A percentile compares a stretch with the other conserved stretches of the same genome.
phyloP scores from a whole-genome alignment of 768 basidiomycete genomes.

The Nidula microcarpa region DNA sequence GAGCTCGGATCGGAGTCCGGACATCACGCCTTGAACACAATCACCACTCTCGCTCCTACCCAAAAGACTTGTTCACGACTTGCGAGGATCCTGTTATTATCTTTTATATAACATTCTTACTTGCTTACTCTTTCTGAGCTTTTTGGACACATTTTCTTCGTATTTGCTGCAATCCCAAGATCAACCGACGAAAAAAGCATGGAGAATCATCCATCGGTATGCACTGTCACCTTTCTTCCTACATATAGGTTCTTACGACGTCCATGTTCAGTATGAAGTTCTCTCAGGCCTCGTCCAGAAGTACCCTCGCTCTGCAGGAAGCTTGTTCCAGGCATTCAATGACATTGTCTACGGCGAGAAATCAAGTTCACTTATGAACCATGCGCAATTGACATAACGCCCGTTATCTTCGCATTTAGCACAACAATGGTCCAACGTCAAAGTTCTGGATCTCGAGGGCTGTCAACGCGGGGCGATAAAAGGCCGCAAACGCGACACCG shows the following conservation, averaged over 20 bases:
- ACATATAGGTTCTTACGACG: not conserved
- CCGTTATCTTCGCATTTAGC: constrained; percentile 30
- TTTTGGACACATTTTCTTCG: no score
- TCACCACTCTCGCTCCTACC: no score
- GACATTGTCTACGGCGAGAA: constrained; percentile 59
- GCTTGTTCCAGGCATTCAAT: constrained; percentile 74
- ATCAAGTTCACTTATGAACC: no score
- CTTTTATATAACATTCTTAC: no score
- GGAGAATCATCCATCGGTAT: constrained; percentile 25
- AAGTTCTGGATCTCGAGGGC: constrained; percentile 55
- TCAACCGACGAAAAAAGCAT: constrained; percentile 5
- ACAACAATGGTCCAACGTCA: constrained; percentile 68
- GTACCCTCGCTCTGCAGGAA: constrained; percentile 59
- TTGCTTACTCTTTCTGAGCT: no score
- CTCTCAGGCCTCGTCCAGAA: constrained; percentile 48
- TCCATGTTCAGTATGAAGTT: constrained; percentile 33
- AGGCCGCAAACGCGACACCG: constrained; percentile 53
- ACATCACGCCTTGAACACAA: no score
- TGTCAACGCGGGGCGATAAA: constrained; percentile 56
- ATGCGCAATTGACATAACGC: no score
- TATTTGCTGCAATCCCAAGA: no score
- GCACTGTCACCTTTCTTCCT: not conserved
- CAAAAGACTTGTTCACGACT: no score
- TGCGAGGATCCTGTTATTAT: no score
- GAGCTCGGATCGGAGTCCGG: no score